These are phyloP conservation scores for Yamadazyma spencermartinsiae DNA, from an alignment of 1,139 yeast species.

Conservation along the genomic window DNA sequence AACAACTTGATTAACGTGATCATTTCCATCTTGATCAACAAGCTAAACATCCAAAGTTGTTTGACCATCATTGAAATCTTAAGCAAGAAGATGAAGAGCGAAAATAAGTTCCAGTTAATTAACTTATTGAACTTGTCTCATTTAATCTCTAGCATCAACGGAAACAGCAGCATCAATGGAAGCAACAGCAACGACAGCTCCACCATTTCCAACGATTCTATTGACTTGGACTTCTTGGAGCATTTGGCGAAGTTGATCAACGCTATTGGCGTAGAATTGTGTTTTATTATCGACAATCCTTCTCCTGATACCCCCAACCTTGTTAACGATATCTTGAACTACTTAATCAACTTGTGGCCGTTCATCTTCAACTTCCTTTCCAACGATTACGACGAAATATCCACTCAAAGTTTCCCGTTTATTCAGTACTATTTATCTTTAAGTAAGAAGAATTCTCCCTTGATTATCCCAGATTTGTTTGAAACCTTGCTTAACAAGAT, in stretches of 20 bases:
- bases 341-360: conserved; percentile 60
- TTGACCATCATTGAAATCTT: conserved; percentile 77
- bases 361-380: conserved; percentile 66
- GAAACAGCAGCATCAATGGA: neutral
- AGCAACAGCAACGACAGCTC: neutral
- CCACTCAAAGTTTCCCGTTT: conserved; percentile 79
- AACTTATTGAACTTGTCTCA: conserved; percentile 65
- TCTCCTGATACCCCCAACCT: conserved; percentile 31
- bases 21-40: conserved; percentile 26
- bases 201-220: conserved; percentile 33
- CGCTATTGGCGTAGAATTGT: conserved; percentile 73
- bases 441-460: conserved; percentile 55
- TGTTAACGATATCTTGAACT: conserved; percentile 37
- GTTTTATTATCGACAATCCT: conserved; percentile 59
- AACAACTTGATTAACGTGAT: conserved; percentile 63
- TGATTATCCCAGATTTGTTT: conserved; percentile 50
- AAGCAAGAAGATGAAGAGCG: conserved; percentile 88
- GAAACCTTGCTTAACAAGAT: conserved; percentile 66
- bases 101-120: conserved; percentile 78
- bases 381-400: conserved; percentile 87
- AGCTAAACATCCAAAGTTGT: conserved; percentile 46
- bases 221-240: conserved; percentile 69
- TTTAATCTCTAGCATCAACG: conserved; percentile 21
- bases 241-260: conserved; percentile 73
- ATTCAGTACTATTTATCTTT: conserved; percentile 71